Evolutionary conservation across 108 stramenopile species (phyloP).

Genomic region (Stephanodiscus minutulus): DNA sequence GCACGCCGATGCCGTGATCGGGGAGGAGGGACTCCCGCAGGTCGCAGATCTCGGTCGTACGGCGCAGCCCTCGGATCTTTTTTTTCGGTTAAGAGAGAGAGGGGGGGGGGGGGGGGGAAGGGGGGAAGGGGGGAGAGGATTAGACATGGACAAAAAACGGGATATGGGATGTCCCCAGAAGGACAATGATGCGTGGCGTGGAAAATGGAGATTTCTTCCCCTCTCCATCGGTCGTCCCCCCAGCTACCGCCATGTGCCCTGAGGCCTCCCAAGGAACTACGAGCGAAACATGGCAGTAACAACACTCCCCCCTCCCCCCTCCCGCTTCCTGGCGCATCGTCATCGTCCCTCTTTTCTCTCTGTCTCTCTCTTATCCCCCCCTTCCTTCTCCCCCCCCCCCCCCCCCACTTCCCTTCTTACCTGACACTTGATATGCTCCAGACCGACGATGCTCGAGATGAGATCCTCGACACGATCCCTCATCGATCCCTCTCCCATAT

Average conservation of each 20-base stretch:
- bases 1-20: slow-evolving; percentile 42
- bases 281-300: too few relatives aligned
- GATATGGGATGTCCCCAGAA: background rate
- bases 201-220: too few relatives aligned
- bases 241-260: too few relatives aligned
- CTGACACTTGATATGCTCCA: slow-evolving; percentile 90
- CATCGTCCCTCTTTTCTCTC: too few relatives aligned
- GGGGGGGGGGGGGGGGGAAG: background rate
- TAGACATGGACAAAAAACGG: background rate
- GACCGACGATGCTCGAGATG: slow-evolving; percentile 78
- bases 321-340: too few relatives aligned
- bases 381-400: background rate
- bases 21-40: slow-evolving; percentile 81
- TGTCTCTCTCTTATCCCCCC: background rate
- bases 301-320: too few relatives aligned
- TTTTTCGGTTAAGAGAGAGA: background rate
- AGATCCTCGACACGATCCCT: slow-evolving; percentile 88
- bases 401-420: slow-evolving; percentile 38
- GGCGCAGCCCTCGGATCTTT: slow-evolving; percentile 84
- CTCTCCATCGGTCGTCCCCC: too few relatives aligned
- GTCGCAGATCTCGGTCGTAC: slow-evolving; percentile 86
- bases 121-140: background rate
- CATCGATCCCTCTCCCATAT: slow-evolving; percentile 49
- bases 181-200: too few relatives aligned
- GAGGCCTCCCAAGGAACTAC: too few relatives aligned